Base-by-base conservation (phyloP, 2,329 filamentous ascomycete species). In the Penicillium sp. region DNA sequence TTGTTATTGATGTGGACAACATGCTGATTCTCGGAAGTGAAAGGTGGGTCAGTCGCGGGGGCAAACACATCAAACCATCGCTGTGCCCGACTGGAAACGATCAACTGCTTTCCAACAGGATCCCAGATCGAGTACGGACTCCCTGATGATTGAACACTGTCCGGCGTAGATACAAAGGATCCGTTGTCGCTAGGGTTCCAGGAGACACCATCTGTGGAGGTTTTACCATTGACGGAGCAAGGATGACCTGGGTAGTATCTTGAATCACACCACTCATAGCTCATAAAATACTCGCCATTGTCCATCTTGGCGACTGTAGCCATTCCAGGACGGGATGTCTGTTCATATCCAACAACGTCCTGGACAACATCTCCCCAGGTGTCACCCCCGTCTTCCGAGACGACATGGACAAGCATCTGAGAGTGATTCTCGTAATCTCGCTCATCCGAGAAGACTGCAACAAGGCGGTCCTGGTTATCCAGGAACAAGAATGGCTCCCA, bases 291-390 rank as follows among this genome's bases (percentile, higher is more conserved):
- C 18, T 50, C 41, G 13, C 47, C 47, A 28, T 50, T 50, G 18
- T 50, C 47, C 47, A 50, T 50, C n/a, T 33, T 38, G 2, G 47
- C 42, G 41, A 50, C 47, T 2, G 47, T 44, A 1, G 47, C 47
- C 47, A 50, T 50, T 12, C 47, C 47, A 2, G 47, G 47, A 21
- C 47, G 10, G 7, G 16, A 15, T n/a, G 12, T 28, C 18, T 26
- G 7, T 3, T 28, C 7, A 26, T 41, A 39, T 38, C 26, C 18
- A 16, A 38, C 41, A 33, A 50, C 47, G 29, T 15, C 42, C 15
- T 29, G 16, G 5, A 15, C 16, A 18, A 16, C 7, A 28, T 21
- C 33, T 1, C 9, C 16, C 45, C 45, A 47, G 26, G 45, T 47
- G 18, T 38, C 34, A 4, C 45, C 45, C 15, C 45, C 45, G 39